Evolutionary conservation across 768 basidiomycete genomes (phyloP).

Genomic region (Xerocomus potaroensis): DNA sequence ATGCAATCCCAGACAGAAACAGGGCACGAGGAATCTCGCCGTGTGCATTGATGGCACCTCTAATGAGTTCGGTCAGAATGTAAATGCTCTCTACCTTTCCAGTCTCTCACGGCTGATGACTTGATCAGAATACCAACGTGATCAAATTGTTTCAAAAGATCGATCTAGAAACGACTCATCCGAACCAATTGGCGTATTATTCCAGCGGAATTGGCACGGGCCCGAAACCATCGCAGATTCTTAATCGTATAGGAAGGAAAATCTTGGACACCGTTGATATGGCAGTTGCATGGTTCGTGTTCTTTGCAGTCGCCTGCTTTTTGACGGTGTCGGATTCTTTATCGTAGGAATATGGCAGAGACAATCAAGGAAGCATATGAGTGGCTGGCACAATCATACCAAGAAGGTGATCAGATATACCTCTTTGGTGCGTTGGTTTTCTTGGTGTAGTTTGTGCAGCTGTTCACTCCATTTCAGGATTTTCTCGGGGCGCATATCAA

Average conservation of each 20-base stretch:
- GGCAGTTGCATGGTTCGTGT: constrained; percentile 35
- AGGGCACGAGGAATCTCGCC: constrained; percentile 15
- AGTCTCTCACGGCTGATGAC: background rate
- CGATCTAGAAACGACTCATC: constrained; percentile 10
- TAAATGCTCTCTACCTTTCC: background rate
- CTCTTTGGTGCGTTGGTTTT: constrained; percentile 26
- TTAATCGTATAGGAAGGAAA: constrained; percentile 15
- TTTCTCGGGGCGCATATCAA: constrained; percentile 43
- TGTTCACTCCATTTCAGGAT: constrained; percentile 19
- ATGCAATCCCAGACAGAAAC: constrained; percentile 9
- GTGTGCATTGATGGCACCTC: constrained; percentile 25
- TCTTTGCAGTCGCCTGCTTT: background rate
- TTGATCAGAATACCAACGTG: constrained; percentile 34
- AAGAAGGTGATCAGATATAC: constrained; percentile 32
- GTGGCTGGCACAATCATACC: constrained; percentile 31
- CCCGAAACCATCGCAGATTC: constrained; percentile 22
- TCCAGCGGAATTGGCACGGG: constrained; percentile 37
- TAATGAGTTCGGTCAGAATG: constrained; percentile 21
- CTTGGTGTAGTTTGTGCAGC: background rate
- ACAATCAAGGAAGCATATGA: constrained; percentile 32
- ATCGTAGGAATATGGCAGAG: constrained; percentile 32
- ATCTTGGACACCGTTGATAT: constrained; percentile 30
- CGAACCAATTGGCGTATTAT: constrained; percentile 32
- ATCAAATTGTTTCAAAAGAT: constrained; percentile 31
- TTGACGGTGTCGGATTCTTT: background rate